Evolutionary conservation across 176 grass and related monocot species (phyloP).

Genomic region (Ensete glaucum): DNA sequence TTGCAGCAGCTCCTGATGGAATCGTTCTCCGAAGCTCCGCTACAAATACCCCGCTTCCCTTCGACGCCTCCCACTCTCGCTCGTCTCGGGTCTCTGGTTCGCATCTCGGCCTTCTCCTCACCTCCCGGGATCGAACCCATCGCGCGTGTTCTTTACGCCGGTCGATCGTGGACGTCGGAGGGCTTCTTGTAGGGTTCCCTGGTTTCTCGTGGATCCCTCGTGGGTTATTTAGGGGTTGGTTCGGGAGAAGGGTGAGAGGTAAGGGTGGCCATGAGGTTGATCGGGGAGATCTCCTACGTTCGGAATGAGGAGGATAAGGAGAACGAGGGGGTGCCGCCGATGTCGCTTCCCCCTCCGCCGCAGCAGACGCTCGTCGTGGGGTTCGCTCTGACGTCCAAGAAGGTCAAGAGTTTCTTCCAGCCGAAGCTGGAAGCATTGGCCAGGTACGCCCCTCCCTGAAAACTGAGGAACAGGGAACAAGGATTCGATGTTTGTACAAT

Average conservation of each 20-base stretch:
- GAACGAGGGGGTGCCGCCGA: not conserved
- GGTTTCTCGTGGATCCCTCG: not conserved
- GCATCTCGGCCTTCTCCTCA: not conserved
- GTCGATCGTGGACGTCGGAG: not conserved
- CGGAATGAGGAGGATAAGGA: constrained; percentile 15
- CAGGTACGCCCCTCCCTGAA: constrained; percentile 34
- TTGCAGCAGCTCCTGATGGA: not conserved
- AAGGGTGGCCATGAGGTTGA: constrained; percentile 21
- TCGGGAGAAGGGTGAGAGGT: not conserved
- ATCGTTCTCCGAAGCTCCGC: not conserved
- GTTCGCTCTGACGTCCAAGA: constrained; percentile 90
- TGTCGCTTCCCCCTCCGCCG: constrained; percentile 15
- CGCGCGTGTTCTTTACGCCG: not conserved
- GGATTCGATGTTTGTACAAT: not conserved
- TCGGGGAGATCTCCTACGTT: constrained; percentile 5
- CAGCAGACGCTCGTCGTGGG: constrained; percentile 57
- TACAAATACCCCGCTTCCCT: not conserved
- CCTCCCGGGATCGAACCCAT: not conserved
- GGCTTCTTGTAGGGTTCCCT: not conserved
- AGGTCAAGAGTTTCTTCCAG: constrained; percentile 93
- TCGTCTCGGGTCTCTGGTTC: not conserved
- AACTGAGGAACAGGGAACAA: not conserved
- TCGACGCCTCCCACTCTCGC: not conserved
- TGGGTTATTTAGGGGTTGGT: not conserved
- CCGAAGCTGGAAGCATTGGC: constrained; percentile 66